A percentile compares a stretch with the other conserved stretches of the same genome.
phyloP scores from a whole-genome alignment of 768 basidiomycete genomes.

The Hygrophorus russula region DNA sequence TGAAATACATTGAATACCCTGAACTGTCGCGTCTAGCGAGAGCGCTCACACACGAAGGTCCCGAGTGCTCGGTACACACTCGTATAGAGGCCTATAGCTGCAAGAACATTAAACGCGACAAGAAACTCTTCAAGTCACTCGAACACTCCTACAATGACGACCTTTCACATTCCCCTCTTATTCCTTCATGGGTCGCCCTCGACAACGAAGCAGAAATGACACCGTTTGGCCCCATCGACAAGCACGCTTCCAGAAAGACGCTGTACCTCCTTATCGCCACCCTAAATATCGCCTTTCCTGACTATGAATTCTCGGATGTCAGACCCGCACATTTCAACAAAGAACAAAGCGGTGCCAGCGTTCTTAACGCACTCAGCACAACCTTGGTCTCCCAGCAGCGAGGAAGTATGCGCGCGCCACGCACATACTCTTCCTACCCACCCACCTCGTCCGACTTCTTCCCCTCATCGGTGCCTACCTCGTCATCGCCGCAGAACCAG shows the following conservation, averaged over 20 bases:
- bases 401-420: slow-evolving; percentile 54
- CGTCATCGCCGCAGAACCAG: slow-evolving; percentile 55
- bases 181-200: slow-evolving; percentile 68
- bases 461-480: slow-evolving; percentile 63
- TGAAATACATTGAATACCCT: slow-evolving; percentile 90
- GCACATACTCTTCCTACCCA: slow-evolving; percentile 82
- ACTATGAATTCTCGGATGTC: slow-evolving; percentile 93
- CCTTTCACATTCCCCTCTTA: slow-evolving; percentile 71
- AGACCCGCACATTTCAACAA: slow-evolving; percentile 83
- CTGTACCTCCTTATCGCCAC: slow-evolving; percentile 94
- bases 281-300: slow-evolving; percentile 94
- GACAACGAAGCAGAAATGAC: slow-evolving; percentile 67
- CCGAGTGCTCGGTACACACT: slow-evolving; percentile 82
- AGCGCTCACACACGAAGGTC: slow-evolving; percentile 74
- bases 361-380: slow-evolving; percentile 77
- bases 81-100: slow-evolving; percentile 95
- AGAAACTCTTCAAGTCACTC: slow-evolving; percentile 89
- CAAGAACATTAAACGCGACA: slow-evolving; percentile 96
- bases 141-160: slow-evolving; percentile 81
- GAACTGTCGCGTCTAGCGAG: slow-evolving; percentile 66
- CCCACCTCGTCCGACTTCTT: slow-evolving; percentile 63
- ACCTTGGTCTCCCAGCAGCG: slow-evolving; percentile 69
- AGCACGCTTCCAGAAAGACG: slow-evolving; percentile 77
- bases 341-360: slow-evolving; percentile 67
- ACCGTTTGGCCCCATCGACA: slow-evolving; percentile 86